A percentile compares a stretch with the other conserved stretches of the same genome.
phyloP scores from a whole-genome alignment of 257 asterid genomes.

The Ligustrum vulgare region DNA sequence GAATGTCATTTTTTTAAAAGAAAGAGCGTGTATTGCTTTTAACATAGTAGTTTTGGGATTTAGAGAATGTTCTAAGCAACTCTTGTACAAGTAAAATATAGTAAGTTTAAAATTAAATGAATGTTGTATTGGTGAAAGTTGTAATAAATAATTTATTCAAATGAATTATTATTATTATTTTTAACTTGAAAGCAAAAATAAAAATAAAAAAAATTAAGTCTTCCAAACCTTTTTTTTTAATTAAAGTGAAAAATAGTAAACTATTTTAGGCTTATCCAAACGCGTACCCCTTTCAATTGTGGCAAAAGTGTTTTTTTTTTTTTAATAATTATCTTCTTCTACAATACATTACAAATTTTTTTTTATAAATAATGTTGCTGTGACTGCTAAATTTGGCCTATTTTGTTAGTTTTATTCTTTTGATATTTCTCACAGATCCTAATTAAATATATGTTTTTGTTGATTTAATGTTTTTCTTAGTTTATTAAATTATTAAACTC shows the following conservation, averaged over 20 bases:
- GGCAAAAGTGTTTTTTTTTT: background rate
- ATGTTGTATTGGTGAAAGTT: background rate
- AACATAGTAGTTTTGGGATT: background rate
- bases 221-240: background rate
- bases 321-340: background rate
- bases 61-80: background rate
- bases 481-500: background rate
- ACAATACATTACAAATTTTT: background rate
- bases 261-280: background rate
- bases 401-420: background rate
- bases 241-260: too few relatives aligned
- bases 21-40: background rate
- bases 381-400: background rate
- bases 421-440: background rate
- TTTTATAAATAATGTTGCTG: background rate
- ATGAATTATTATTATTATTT: background rate
- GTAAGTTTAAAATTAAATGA: background rate
- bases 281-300: background rate
- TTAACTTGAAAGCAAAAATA: too few relatives aligned
- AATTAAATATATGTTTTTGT: background rate
- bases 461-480: background rate
- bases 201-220: too few relatives aligned
- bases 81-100: background rate
- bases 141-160: background rate
- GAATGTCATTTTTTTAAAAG: background rate